These are phyloP conservation scores for Entomortierella parvispora DNA, from an alignment of 192 early-diverging fungal species.

Conservation along the genomic window DNA sequence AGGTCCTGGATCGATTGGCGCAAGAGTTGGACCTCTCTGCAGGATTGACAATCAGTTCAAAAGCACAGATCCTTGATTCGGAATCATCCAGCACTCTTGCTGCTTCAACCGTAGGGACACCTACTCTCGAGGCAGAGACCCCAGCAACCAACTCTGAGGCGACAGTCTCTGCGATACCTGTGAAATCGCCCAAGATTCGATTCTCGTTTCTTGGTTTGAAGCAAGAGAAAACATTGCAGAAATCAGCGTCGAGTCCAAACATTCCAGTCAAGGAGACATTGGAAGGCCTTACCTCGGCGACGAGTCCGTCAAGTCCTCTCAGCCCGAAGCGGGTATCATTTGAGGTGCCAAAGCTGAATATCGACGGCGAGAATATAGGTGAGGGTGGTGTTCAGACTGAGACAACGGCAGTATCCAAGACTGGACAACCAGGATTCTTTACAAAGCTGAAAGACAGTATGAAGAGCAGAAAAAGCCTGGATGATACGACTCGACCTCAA, in stretches of 20 bases:
- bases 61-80: no score
- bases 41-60: not conserved
- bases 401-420: not conserved
- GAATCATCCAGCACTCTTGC: not conserved
- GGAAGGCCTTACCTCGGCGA: not conserved
- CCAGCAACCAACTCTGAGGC: not conserved
- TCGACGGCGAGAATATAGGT: not conserved
- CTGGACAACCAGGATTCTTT: constrained; percentile 18
- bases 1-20: constrained; percentile 20
- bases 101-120: not conserved
- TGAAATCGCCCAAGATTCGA: constrained; percentile 31
- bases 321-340: constrained; percentile 25
- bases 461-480: constrained; percentile 14
- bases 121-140: not conserved
- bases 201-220: constrained; percentile 27
- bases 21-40: constrained; percentile 6
- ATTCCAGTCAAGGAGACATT: not conserved
- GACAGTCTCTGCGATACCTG: not conserved
- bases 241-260: constrained; percentile 2
- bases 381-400: not conserved
- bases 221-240: constrained; percentile 19
- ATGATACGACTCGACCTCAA: not conserved
- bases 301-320: not conserved
- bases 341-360: constrained; percentile 13
- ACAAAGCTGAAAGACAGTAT: constrained; percentile 25